Evolutionary conservation across 331 rosid species (phyloP).

Genomic region (Telfairia occidentalis): DNA sequence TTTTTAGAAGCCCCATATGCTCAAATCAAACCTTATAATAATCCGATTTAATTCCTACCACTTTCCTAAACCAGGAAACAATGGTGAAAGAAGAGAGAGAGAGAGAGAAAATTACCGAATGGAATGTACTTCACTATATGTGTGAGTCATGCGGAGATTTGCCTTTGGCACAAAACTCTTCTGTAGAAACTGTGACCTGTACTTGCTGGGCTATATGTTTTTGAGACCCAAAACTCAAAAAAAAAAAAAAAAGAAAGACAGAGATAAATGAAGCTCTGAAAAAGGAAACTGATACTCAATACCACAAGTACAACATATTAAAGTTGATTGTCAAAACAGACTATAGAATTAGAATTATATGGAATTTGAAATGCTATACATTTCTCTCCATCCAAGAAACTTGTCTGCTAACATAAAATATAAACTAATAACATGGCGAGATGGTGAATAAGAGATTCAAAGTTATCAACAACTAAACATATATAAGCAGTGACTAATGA

Average conservation of each 20-base stretch:
- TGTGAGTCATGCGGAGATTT: conserved; percentile 47
- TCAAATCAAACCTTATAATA: background rate
- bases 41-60: background rate
- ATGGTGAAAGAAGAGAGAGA: background rate
- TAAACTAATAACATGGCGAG: background rate
- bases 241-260: conserved; percentile 19
- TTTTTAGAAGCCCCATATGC: background rate
- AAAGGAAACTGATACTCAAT: background rate
- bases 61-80: background rate
- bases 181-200: conserved; percentile 68
- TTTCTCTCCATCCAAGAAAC: conserved; percentile 53
- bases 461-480: background rate
- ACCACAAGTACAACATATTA: background rate
- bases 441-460: background rate
- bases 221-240: conserved; percentile 21
- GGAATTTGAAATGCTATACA: conserved; percentile 54
- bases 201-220: conserved; percentile 45
- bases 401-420: conserved; percentile 43
- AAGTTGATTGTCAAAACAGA: conserved; percentile 26
- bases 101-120: conserved; percentile 47
- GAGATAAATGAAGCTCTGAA: conserved; percentile 3
- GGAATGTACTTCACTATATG: conserved; percentile 43
- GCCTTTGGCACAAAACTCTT: conserved; percentile 68
- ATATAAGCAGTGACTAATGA: background rate
- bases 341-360: conserved; percentile 35